These are phyloP conservation scores for Orbilia blumenaviensis DNA, from an alignment of 2,329 filamentous ascomycete species.

Conservation along the genomic window DNA sequence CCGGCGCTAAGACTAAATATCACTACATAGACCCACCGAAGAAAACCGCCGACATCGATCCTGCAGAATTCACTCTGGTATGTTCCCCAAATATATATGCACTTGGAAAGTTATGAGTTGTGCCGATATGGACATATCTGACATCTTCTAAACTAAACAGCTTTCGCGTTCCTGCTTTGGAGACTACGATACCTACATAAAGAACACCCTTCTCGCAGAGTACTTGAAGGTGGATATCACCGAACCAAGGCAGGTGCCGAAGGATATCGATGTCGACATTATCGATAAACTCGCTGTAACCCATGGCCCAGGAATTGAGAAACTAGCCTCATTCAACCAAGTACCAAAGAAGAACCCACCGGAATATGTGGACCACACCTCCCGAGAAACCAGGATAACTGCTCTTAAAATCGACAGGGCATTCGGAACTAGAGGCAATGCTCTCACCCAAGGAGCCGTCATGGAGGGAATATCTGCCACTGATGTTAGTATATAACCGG, in stretches of 20 bases:
- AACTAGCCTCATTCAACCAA: not conserved
- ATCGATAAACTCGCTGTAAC: not conserved
- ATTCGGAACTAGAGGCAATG: not conserved
- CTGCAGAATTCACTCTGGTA: not conserved
- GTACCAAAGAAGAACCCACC: not conserved
- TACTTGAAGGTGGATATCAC: not conserved
- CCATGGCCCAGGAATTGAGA: not conserved
- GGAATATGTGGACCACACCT: not conserved
- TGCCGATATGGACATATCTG: too few species aligned
- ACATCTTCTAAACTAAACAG: not conserved
- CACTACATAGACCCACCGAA: not conserved
- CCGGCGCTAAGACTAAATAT: not conserved
- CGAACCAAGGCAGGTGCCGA: not conserved
- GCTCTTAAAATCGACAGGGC: not conserved
- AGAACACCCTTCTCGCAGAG: not conserved
- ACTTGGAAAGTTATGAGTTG: not conserved
- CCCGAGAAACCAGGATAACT: not conserved
- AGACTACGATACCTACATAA: conserved; percentile 9
- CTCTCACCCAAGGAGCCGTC: not conserved
- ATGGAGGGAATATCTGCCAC: conserved; percentile 5
- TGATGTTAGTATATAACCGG: not conserved
- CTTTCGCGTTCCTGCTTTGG: conserved; percentile 7
- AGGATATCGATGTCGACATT: not conserved
- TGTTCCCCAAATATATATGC: not conserved
- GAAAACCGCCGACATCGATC: not conserved